Base-by-base conservation (phyloP, 208 protist species). In the Zelonia costaricensis region DNA sequence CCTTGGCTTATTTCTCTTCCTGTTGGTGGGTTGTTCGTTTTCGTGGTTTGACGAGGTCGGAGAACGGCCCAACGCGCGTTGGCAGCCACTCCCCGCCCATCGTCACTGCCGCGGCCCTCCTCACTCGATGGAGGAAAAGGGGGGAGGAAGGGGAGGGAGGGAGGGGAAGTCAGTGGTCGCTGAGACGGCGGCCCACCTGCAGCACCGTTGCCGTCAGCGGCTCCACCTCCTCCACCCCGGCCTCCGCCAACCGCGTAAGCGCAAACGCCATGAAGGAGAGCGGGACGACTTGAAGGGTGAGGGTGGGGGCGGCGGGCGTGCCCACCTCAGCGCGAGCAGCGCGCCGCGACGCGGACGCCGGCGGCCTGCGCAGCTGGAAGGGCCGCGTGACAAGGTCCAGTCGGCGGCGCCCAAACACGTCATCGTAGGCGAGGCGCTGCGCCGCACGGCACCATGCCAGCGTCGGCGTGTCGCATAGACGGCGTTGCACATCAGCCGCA, bases 161-260 rank as follows among this genome's bases (percentile, higher is more conserved):
- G 42, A n/a, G n/a, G 42, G 9, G 5, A 20, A n/a, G 15, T 10
- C 9, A 64, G 38, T 4, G 33, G 4, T 36, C 59, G 28, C 45
- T 48, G 1, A 56, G 36, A 4, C 59, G 48, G 43, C 59, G 48
- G 9, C 47, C 47, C 59, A 56, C 52, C 20, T 55, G 35, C 59
- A 64, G 16, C 4, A 54, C n/a, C 2, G 59, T 36, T 22, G 25
- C 40, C 0, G 51, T 39, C 42, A 67, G 42, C 42, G 36, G 39
- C 51, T 67, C 61, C 38, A 65, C 38, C 28, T 56, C 48, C 48
- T 57, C 60, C 16, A 57, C 38, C 3, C 60, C 60, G 5, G 31
- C 23, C 2, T 55, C 45, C 5, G 12, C 57, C 9, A 62, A 16
- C 5, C 57, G 45, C 0, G 45, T 62, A 43, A 62, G 45, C 57